Evolutionary conservation across 305 asterid genomes (phyloP), one percentile per base, ranked within the genome.

Genomic region (Fraxinus dipetala): DNA sequence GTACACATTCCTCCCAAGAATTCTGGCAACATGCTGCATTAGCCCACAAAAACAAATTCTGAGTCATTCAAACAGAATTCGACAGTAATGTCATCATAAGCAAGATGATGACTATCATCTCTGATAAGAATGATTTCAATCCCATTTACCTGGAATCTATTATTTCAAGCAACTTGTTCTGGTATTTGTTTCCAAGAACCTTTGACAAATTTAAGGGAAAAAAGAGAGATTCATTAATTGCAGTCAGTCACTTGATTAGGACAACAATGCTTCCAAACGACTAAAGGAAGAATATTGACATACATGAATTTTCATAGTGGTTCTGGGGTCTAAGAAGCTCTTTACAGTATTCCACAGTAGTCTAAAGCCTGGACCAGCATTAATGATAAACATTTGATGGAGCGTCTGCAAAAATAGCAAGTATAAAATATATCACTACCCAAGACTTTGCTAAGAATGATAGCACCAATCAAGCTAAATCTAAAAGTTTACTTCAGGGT

Each of bases 291-390:
- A 85, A 81, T 69, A 28, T 16, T 38, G 61, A 32, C 85, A 22
- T 87, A 96, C 99, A 87, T 96, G 99, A 89, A 96, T 96, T 90
- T 96, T 96, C 81, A 97, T 92, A 82, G 97, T 90, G 35, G 99
- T 96, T 90, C 83, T 94, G 89, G 99, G 98, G 86, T 96, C 99
- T 51, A 96, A 83, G 86, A 96, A 94, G 78, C 90, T 87, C 91
- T 96, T 94, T 24, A 93, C 91, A 54, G 99, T 93, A 86, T 85
- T 92, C 99, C 99, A 96, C 51, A 94, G 91, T 74, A 96, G 89
- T 90, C 95, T 89, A 87, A 96, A 96, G 28, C 98, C 98, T 18
- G 94, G 93, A 81, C 99, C 98, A 78, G 98, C 99, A 84, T 93
- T 96, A 87, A 96, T 92, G 84, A 96, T 96, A 84, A 93, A 94